These are phyloP conservation scores for Tricholoma hemisulphureum DNA, from an alignment of 768 basidiomycete genomes.

Conservation along the genomic window DNA sequence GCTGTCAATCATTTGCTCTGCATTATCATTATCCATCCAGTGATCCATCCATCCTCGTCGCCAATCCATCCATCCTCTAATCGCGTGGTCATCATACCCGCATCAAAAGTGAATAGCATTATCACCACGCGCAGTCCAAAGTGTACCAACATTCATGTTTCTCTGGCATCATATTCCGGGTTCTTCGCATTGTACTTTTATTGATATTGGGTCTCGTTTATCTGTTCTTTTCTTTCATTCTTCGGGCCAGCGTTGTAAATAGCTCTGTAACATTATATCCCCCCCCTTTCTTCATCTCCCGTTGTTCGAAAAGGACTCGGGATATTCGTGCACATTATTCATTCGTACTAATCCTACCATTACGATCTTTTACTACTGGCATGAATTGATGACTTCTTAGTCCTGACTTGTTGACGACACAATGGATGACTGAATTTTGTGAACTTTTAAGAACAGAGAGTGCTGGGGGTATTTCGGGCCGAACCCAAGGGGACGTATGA, in stretches of 20 bases:
- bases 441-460: background rate
- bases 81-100: background rate
- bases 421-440: no score
- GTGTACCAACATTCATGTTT: background rate
- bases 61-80: background rate
- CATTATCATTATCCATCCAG: constrained; percentile 2
- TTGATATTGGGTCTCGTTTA: background rate
- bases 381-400: background rate
- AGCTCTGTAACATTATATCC: constrained; percentile 5
- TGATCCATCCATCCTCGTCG: constrained; percentile 3
- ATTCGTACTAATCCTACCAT: background rate
- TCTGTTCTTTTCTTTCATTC: background rate
- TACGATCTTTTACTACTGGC: constrained; percentile 1
- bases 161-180: background rate
- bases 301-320: background rate
- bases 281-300: background rate
- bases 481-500: background rate
- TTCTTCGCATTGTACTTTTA: constrained; percentile 5
- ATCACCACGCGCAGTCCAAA: background rate
- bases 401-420: background rate
- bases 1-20: constrained; percentile 1
- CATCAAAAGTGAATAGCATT: constrained; percentile 1
- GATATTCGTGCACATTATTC: constrained; percentile 2
- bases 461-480: background rate
- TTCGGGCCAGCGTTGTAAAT: constrained; percentile 3